These are phyloP conservation scores for Salix udensis DNA, from an alignment of 345 rosid species.

Conservation along the genomic window DNA sequence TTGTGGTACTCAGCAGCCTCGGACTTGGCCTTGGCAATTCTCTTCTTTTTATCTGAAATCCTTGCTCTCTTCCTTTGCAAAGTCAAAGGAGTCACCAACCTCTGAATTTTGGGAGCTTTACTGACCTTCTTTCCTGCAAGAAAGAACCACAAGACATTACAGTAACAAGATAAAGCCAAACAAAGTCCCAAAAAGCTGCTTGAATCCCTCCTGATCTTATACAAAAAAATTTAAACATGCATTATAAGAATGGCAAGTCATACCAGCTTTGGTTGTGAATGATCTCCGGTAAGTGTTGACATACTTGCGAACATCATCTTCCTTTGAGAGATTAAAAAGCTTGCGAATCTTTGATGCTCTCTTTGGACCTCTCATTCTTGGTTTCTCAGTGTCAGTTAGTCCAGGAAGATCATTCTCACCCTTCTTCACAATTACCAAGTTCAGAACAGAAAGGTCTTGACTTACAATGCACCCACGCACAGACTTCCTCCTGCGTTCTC, in stretches of 20 bases:
- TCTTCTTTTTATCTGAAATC: constrained; percentile 28
- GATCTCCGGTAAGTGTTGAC: constrained; percentile 80
- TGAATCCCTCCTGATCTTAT: not conserved
- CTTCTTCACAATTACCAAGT: constrained; percentile 76
- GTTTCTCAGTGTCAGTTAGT: constrained; percentile 64
- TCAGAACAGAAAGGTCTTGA: constrained; percentile 72
- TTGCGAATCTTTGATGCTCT: constrained; percentile 79
- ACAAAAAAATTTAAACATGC: not conserved
- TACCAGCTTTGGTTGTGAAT: constrained; percentile 71
- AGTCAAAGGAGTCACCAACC: constrained; percentile 25
- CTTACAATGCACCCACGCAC: constrained; percentile 86
- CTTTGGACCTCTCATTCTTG: constrained; percentile 86
- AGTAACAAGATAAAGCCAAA: not conserved
- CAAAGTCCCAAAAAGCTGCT: not conserved
- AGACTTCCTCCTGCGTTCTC: constrained; percentile 82
- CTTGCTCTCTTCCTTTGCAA: constrained; percentile 27
- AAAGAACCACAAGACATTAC: not conserved
- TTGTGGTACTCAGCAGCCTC: constrained; percentile 29
- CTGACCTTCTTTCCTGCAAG: constrained; percentile 27
- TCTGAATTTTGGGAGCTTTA: constrained; percentile 31
- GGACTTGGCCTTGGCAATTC: constrained; percentile 27
- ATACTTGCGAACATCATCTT: constrained; percentile 74
- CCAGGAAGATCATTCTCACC: constrained; percentile 84
- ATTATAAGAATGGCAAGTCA: not conserved
- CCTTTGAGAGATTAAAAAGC: constrained; percentile 67